Evolutionary conservation across 169 alveolate species (phyloP), one percentile per base, ranked within the genome.

Genomic region (Plasmodium vinckei): DNA sequence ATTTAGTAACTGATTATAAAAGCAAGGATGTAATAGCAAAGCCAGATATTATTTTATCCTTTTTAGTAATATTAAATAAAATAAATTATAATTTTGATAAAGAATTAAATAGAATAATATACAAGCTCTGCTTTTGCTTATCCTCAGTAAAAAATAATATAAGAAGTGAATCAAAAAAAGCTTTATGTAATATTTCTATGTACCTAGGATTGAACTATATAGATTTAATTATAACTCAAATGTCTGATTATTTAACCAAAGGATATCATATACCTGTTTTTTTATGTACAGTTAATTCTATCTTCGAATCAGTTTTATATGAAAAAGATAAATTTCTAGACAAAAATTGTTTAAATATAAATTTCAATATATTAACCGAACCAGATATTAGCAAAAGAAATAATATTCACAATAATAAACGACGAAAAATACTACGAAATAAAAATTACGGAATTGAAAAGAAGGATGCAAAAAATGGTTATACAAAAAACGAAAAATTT

Each of bases 71-170:
- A 46, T 53, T 86, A 49, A 86, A 86, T 65, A 86, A 86, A 61
- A 86, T 70, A 56, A 69, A 70, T 86, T 69, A 86, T 65, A 86
- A 70, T 86, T 86, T 86, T 70, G 75, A 86, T 46, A 86, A 86
- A 70, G 91, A 86, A 39, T 70, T 86, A 21, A 72, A 71, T 64
- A 86, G 54, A 59, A 86, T 86, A 42, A 70, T 86, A 27, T 69
- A 86, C 65, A 86, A 70, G 33, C 60, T 86, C 57, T 86, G 91
- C 57, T 70, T 15, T 17, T 86, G 87, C 13, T 59, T 86, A 25
- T 86, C 91, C 1, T 86, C 91, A 21, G 71, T 60, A 86, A 21
- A 17, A 39, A 70, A 70, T 72, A 86, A 39, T 42, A 64, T 86
- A 49, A 69, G 91, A 86, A 70, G 69, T 21, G 91, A 86, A 70